These are phyloP conservation scores for Trichocomaceae sp. DNA, from an alignment of 2,329 filamentous ascomycete species.

Conservation along the genomic window DNA sequence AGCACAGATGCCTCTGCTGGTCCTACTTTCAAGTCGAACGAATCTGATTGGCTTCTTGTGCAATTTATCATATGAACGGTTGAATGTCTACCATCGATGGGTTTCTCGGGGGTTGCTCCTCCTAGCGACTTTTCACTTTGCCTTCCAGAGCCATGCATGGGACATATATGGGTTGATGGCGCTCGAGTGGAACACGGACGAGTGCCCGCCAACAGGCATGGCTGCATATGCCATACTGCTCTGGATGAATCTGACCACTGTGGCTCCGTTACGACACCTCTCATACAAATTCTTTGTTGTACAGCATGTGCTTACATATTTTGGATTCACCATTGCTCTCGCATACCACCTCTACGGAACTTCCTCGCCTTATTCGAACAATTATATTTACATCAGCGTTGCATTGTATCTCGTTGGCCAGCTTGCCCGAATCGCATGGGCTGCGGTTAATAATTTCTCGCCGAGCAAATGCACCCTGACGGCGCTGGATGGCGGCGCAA, in stretches of 20 bases:
- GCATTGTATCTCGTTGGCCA: slow-evolving; percentile 22
- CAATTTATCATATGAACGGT: slow-evolving; percentile 44
- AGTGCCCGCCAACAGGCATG: slow-evolving; percentile 46
- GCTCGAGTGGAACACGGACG: slow-evolving; percentile 42
- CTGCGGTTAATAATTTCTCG: slow-evolving; percentile 27
- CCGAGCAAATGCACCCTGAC: slow-evolving; percentile 21
- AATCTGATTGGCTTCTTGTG: slow-evolving; percentile 46
- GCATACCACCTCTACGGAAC: slow-evolving; percentile 41
- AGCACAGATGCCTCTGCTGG: slow-evolving; percentile 50
- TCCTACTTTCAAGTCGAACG: slow-evolving; percentile 49
- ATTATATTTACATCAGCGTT: slow-evolving; percentile 44
- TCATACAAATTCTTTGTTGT: slow-evolving; percentile 53
- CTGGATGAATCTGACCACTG: slow-evolving; percentile 47
- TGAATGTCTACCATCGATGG: slow-evolving; percentile 51
- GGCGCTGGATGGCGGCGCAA: slow-evolving; percentile 30
- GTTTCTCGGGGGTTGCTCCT: slow-evolving; percentile 46
- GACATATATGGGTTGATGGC: slow-evolving; percentile 44
- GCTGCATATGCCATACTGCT: slow-evolving; percentile 46
- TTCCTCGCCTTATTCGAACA: slow-evolving; percentile 27
- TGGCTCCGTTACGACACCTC: slow-evolving; percentile 43
- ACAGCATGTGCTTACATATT: slow-evolving; percentile 47
- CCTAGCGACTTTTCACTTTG: slow-evolving; percentile 48
- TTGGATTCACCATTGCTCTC: slow-evolving; percentile 43
- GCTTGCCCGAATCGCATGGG: slow-evolving; percentile 16
- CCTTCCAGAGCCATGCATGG: slow-evolving; percentile 50